phyloP scores from a whole-genome alignment of 2,329 filamentous ascomycete genomes.

The Trichoderma oligosporum region DNA sequence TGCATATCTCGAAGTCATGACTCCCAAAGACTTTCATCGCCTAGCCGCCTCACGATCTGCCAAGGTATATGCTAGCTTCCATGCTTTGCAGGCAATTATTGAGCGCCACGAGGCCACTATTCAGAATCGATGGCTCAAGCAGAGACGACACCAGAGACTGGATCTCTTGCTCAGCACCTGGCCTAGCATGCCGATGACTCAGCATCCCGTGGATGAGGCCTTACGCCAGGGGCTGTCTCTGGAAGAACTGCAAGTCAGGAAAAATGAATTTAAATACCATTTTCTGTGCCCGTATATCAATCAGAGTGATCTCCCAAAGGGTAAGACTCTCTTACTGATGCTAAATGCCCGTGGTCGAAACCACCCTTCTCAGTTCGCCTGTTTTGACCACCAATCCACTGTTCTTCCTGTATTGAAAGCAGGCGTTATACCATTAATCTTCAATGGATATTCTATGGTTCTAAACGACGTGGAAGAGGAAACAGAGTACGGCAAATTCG shows the following conservation, averaged over 20 bases:
- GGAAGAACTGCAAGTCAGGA: slow-evolving; percentile 43
- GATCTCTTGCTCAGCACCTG: slow-evolving; percentile 45
- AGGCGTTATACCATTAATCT: slow-evolving; percentile 28
- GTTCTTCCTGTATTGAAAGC: slow-evolving; percentile 29
- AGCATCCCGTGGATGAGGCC: no score
- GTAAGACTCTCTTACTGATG: slow-evolving; percentile 45
- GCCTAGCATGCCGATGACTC: slow-evolving; percentile 46
- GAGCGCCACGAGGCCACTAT: slow-evolving; percentile 49
- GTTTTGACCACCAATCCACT: slow-evolving; percentile 39
- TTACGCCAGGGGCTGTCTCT: no score
- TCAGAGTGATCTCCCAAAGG: slow-evolving; percentile 48
- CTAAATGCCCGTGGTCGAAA: slow-evolving; percentile 50
- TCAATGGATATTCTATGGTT: slow-evolving; percentile 35
- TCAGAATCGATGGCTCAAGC: slow-evolving; percentile 53
- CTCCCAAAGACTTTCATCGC: neutral
- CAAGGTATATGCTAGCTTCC: slow-evolving; percentile 36
- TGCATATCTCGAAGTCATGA: no score
- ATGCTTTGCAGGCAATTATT: slow-evolving; percentile 40
- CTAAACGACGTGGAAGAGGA: slow-evolving; percentile 29
- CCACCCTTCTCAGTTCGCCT: slow-evolving; percentile 45
- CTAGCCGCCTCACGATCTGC: neutral
- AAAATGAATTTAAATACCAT: slow-evolving; percentile 29
- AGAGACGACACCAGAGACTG: slow-evolving; percentile 44
- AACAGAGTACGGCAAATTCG: slow-evolving; percentile 35
- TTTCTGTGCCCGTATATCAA: slow-evolving; percentile 56